Conservation (phyloP, 2,329 filamentous ascomycete species). For the Phyllosticta capitalensis region DNA sequence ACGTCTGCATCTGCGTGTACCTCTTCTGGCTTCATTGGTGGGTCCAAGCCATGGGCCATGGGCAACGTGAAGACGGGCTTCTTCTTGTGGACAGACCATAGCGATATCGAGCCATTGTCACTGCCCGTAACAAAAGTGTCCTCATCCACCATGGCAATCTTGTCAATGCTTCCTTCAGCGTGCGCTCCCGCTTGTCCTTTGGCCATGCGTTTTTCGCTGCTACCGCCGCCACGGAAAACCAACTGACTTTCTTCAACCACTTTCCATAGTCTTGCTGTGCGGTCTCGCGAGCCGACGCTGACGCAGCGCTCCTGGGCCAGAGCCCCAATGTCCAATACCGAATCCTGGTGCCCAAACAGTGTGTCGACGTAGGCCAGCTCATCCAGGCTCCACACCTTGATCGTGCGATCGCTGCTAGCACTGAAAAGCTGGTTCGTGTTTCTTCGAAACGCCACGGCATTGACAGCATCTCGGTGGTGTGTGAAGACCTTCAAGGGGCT, state of each 20-base stretch:
- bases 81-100: conserved; percentile 91
- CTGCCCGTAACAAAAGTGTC: conserved; percentile 86
- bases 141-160: conserved; percentile 81
- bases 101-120: conserved; percentile 76
- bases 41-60: conserved; percentile 77
- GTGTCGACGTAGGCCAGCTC: conserved; percentile 93
- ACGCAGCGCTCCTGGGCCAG: conserved; percentile 81
- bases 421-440: conserved; percentile 89
- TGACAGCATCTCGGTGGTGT: conserved; percentile 86
- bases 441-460: conserved; percentile 72
- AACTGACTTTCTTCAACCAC: conserved; percentile 92
- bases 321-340: conserved; percentile 68
- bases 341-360: conserved; percentile 89
- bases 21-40: conserved; percentile 55
- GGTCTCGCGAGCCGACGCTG: conserved; percentile 81
- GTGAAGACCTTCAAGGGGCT: conserved; percentile 73
- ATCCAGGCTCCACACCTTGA: conserved; percentile 91
- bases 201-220: background rate
- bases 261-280: conserved; percentile 90
- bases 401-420: conserved; percentile 78
- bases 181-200: conserved; percentile 32
- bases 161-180: conserved; percentile 78
- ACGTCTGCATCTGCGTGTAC: conserved; percentile 64
- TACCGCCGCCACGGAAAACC: conserved; percentile 78
- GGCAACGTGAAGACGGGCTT: conserved; percentile 77